A percentile compares a stretch with the other conserved stretches of the same genome.
Conservation (phyloP, 139 green algal genomes). For the Chlamydomonas sp. region DNA sequence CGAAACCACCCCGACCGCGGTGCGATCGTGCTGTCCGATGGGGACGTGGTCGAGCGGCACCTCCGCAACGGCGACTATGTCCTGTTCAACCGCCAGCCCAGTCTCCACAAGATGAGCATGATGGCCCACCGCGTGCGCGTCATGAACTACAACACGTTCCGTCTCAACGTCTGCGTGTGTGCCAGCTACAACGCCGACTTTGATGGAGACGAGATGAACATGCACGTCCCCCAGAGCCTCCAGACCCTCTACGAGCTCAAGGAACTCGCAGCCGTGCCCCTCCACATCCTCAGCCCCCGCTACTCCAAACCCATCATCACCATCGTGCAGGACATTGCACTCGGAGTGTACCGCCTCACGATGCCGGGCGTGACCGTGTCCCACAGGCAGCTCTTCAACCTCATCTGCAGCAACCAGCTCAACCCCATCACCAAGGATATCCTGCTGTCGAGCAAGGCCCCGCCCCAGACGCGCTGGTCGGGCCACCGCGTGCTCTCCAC, state of each 20-base stretch:
- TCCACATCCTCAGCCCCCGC: constrained; percentile 89
- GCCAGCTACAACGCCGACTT: constrained; percentile 98
- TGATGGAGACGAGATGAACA: constrained; percentile 99
- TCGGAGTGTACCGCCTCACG: constrained; percentile 5
- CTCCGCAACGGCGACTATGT: constrained; percentile 89
- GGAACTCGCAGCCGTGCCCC: constrained; percentile 90
- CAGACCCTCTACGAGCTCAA: constrained; percentile 77
- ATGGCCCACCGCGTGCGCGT: constrained; percentile 70
- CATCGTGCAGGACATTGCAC: constrained; percentile 59
- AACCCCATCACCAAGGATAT: constrained; percentile 18
- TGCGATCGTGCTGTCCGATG: neutral
- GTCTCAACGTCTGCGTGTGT: constrained; percentile 68
- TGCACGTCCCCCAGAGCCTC: constrained; percentile 70
- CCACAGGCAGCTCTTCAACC: constrained; percentile 21
- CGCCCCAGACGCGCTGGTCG: neutral
- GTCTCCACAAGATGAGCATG: constrained; percentile 98
- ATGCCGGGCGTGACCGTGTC: neutral
- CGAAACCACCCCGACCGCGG: constrained; percentile 1
- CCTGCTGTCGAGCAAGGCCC: neutral
- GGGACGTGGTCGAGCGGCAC: constrained; percentile 55
- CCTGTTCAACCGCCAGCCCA: constrained; percentile 95
- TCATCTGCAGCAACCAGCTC: neutral
- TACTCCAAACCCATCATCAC: constrained; percentile 83
- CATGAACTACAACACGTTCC: constrained; percentile 73
- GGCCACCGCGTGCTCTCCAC: constrained; percentile 6